A percentile compares a stretch with the other conserved stretches of the same genome.
Evolutionary conservation across 495 filamentous ascomycete species (phyloP).

Genomic region (Podospora australis): DNA sequence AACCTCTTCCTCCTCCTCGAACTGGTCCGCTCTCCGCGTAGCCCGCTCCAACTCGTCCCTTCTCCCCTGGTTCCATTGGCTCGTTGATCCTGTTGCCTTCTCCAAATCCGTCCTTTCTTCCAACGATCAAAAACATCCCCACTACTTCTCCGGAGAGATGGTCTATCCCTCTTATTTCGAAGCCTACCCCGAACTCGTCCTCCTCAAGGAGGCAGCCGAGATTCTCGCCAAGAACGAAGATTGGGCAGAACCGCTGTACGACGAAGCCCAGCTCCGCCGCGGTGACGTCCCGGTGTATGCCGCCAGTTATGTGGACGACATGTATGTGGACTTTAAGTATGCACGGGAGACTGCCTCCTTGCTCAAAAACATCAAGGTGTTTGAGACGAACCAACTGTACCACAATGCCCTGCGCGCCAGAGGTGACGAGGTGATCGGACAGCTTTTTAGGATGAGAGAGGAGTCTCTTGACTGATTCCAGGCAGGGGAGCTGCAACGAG

Average conservation of each 20-base stretch:
- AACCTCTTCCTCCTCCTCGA: constrained; percentile 34
- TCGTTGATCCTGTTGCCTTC: neutral
- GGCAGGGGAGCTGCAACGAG: too few relatives aligned
- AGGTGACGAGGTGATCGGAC: constrained; percentile 64
- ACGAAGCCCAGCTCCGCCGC: constrained; percentile 59
- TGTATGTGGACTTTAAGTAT: constrained; percentile 82
- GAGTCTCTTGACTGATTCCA: constrained; percentile 58
- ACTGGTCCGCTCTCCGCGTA: constrained; percentile 43
- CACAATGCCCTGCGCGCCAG: constrained; percentile 73
- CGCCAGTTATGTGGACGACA: constrained; percentile 80
- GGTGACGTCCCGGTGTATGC: constrained; percentile 89
- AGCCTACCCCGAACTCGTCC: constrained; percentile 61
- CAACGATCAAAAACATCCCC: constrained; percentile 33
- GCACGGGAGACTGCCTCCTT: constrained; percentile 64
- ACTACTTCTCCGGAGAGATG: constrained; percentile 91
- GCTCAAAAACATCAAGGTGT: constrained; percentile 72
- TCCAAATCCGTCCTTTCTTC: neutral
- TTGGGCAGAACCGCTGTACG: constrained; percentile 70
- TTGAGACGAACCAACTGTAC: constrained; percentile 78
- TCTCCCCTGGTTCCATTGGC: neutral
- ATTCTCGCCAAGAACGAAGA: constrained; percentile 57
- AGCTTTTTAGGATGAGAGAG: constrained; percentile 64
- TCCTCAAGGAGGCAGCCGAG: constrained; percentile 59
- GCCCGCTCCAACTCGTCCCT: neutral
- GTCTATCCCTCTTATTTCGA: constrained; percentile 77